A percentile compares a stretch with the other conserved stretches of the same genome.
Conservation (phyloP, 768 basidiomycete genomes). For the Suillus cothurnatus region DNA sequence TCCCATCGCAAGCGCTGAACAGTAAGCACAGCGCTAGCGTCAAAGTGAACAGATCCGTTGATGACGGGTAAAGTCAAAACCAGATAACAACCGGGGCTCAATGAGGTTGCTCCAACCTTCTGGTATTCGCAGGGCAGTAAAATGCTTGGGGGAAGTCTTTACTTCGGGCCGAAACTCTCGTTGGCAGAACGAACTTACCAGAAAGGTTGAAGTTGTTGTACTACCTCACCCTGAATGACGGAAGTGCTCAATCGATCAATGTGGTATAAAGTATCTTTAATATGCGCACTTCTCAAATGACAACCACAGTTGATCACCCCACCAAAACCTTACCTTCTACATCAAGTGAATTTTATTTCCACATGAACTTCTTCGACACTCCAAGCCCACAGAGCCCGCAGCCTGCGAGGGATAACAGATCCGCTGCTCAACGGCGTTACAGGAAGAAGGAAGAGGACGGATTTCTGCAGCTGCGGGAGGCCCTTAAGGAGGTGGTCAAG, state of each 20-base stretch:
- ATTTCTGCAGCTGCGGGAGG: not conserved
- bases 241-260: not conserved
- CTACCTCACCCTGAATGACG: not conserved
- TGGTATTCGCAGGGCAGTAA: not conserved
- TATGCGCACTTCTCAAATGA: not conserved
- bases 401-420: not conserved
- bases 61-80: not conserved
- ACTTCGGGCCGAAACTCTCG: conserved; percentile 3
- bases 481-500: not conserved
- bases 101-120: not conserved
- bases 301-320: not conserved
- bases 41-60: not conserved
- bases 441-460: conserved; percentile 4
- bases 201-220: not conserved
- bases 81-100: not conserved
- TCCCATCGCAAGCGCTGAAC: not conserved
- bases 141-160: not conserved
- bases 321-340: not conserved
- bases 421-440: conserved; percentile 3
- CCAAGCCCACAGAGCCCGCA: not conserved
- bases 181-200: not conserved
- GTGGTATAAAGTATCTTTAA: not conserved
- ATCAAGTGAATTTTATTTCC: no score
- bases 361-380: not conserved
- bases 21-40: no score